A percentile compares a stretch with the other conserved stretches of the same genome.
These are phyloP conservation scores for Gossypium thurberi DNA, from an alignment of 345 rosid species.

Conservation along the genomic window DNA sequence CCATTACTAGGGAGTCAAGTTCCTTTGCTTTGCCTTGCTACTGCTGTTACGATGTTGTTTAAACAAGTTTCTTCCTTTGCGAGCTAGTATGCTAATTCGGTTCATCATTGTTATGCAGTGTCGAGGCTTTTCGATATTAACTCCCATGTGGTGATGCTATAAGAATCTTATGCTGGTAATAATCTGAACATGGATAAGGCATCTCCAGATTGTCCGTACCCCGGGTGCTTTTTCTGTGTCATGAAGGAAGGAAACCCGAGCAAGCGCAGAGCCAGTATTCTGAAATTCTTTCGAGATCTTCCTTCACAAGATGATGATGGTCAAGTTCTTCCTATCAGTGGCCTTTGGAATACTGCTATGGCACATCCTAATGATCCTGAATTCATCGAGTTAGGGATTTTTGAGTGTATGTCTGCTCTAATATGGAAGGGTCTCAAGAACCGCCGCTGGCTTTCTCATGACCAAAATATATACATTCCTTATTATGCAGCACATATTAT, in stretches of 20 bases:
- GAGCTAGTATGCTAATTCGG: conserved; percentile 3
- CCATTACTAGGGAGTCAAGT: neutral
- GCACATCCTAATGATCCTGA: conserved; percentile 99
- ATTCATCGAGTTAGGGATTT: conserved; percentile 90
- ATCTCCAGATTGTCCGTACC: conserved; percentile 86
- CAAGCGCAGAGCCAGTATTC: conserved; percentile 81
- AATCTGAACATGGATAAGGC: conserved; percentile 59
- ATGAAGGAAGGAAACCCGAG: conserved; percentile 99
- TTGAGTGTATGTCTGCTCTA: conserved; percentile 92
- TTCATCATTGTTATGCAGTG: conserved; percentile 9
- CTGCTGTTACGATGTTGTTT: neutral
- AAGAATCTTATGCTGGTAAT: conserved; percentile 11
- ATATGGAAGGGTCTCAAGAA: conserved; percentile 97
- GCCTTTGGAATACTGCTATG: conserved; percentile 99
- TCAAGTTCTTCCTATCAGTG: conserved; percentile 97
- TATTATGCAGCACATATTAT: conserved; percentile 97
- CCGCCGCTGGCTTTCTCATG: conserved; percentile 91
- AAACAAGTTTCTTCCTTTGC: neutral
- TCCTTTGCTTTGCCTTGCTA: neutral
- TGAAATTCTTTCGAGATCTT: conserved; percentile 90
- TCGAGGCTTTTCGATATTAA: neutral
- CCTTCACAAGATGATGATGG: conserved; percentile 95
- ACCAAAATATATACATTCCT: conserved; percentile 94
- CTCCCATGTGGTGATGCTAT: conserved; percentile 1
- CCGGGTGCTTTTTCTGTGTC: conserved; percentile 98